Evolutionary conservation across 495 filamentous ascomycete species (phyloP).

Genomic region (Neurospora sublineolata): DNA sequence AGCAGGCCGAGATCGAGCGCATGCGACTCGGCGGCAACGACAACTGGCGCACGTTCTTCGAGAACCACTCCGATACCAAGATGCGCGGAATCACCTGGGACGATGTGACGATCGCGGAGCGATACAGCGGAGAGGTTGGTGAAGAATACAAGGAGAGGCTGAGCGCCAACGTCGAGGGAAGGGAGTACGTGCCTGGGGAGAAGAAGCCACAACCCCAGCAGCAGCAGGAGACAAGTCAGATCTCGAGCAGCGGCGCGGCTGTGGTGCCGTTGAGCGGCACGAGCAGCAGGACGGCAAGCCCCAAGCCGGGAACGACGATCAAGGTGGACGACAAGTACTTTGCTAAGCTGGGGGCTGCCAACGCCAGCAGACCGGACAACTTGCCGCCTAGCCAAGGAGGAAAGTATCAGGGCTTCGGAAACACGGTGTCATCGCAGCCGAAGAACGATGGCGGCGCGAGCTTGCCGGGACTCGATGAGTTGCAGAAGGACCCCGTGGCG

Average conservation of each 20-base stretch:
- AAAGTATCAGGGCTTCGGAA: constrained; percentile 85
- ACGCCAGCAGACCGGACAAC: constrained; percentile 59
- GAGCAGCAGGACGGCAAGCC: constrained; percentile 59
- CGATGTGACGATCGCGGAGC: constrained; percentile 65
- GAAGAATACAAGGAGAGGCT: constrained; percentile 95
- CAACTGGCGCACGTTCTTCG: constrained; percentile 74
- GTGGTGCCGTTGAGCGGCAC: constrained; percentile 40
- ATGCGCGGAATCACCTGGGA: constrained; percentile 55
- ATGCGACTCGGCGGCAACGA: constrained; percentile 83
- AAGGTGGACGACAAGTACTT: constrained; percentile 81
- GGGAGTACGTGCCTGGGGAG: constrained; percentile 63
- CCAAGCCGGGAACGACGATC: constrained; percentile 31
- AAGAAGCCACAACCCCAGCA: constrained; percentile 18
- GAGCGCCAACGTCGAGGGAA: constrained; percentile 70
- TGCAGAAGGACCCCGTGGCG: constrained; percentile 82
- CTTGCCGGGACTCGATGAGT: constrained; percentile 61
- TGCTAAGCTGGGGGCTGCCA: constrained; percentile 65
- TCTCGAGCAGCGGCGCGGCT: constrained; percentile 27
- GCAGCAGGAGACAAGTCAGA: constrained; percentile 8
- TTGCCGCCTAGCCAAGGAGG: constrained; percentile 82
- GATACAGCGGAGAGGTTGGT: constrained; percentile 75
- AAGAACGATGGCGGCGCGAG: constrained; percentile 26
- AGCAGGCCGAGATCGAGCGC: constrained; percentile 69
- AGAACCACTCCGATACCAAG: constrained; percentile 54
- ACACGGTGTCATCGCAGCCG: constrained; percentile 41